Evolutionary conservation across 106 monocot genomes (phyloP).

Genomic region (Apostasia shenzhenica): DNA sequence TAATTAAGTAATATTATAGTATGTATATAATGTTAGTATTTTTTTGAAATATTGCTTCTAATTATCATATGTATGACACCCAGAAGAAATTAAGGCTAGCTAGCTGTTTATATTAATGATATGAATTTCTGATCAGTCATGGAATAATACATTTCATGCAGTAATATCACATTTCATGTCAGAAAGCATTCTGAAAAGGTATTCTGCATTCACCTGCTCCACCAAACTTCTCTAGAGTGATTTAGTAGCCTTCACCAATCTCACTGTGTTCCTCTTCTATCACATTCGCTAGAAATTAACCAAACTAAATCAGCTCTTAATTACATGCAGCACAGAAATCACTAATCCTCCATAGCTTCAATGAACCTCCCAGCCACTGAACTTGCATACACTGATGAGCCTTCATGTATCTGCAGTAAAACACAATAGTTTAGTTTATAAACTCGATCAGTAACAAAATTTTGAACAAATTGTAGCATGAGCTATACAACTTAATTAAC

Average conservation of each 20-base stretch:
- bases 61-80: no score
- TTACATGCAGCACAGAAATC: neutral
- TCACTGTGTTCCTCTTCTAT: no score
- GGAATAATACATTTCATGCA: no score
- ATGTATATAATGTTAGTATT: no score
- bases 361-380: conserved; percentile 73
- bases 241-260: neutral
- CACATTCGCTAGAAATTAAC: neutral
- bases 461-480: neutral
- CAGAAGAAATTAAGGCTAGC: no score
- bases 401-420: conserved; percentile 52
- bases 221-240: neutral
- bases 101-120: no score
- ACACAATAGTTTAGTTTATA: neutral
- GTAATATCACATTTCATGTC: neutral
- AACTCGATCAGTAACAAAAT: conserved; percentile 3
- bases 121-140: no score
- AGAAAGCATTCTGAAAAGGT: neutral
- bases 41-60: no score
- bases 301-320: neutral
- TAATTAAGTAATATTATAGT: no score
- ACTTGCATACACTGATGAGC: conserved; percentile 56
- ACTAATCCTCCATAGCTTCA: conserved; percentile 44
- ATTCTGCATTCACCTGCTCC: neutral
- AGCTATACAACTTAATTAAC: conserved; percentile 7